A percentile compares a stretch with the other conserved stretches of the same genome.
phyloP scores from a whole-genome alignment of 345 rosid species.

The Eucalyptus cloeziana region DNA sequence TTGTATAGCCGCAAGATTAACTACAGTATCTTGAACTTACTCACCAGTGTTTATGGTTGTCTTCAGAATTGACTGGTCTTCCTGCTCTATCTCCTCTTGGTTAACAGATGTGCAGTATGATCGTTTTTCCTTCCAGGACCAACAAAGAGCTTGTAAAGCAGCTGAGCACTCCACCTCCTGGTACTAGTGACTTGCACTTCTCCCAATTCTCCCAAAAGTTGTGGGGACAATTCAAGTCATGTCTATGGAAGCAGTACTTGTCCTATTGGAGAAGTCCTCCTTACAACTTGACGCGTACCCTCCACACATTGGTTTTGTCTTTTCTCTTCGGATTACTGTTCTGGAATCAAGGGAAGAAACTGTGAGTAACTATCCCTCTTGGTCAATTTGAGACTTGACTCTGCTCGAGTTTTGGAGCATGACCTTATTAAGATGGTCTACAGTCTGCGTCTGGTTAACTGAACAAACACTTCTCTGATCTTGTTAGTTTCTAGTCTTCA shows the following conservation, averaged over 20 bases:
- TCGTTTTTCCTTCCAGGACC: constrained; percentile 7
- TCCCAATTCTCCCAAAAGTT: constrained; percentile 38
- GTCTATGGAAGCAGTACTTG: constrained; percentile 65
- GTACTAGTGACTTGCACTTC: constrained; percentile 49
- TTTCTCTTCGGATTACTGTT: constrained; percentile 44
- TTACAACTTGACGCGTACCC: constrained; percentile 45
- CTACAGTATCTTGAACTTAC: not conserved
- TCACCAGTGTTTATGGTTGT: not conserved
- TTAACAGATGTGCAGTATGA: not conserved
- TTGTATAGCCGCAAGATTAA: not conserved
- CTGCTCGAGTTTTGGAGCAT: not conserved
- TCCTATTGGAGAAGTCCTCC: constrained; percentile 88
- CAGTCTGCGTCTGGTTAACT: not conserved
- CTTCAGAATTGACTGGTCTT: not conserved
- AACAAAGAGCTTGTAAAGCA: constrained; percentile 35
- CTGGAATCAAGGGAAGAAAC: constrained; percentile 58
- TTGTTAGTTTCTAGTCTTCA: not conserved
- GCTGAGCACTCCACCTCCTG: constrained; percentile 23
- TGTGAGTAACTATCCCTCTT: constrained; percentile 23
- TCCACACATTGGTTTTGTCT: constrained; percentile 16
- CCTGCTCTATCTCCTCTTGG: not conserved
- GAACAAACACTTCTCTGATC: not conserved
- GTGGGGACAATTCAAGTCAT: constrained; percentile 65
- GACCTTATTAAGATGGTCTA: not conserved
- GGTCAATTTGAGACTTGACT: not conserved